Base-by-base conservation (phyloP, 140 eudicot species). In the Erigeron philadelphicus region DNA sequence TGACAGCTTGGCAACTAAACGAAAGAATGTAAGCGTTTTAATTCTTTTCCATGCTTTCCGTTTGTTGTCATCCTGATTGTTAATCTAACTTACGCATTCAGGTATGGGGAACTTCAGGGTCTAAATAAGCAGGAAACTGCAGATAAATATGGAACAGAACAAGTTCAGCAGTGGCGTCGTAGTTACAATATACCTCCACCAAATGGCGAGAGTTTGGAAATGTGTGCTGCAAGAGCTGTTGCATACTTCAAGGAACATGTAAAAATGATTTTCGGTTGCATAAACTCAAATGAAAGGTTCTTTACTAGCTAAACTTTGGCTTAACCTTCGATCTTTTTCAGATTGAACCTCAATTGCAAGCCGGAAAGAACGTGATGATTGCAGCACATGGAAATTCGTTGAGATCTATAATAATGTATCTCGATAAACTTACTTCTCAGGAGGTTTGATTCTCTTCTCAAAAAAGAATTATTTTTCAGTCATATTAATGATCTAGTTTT, bases 81-180 rank as follows among this genome's bases (percentile, higher is more conserved):
- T 25, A 6, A 47, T 58, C 10, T 19, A 17, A 55, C 31, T 17
- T 8, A 18, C 9, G 3, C 45, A 0, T 61, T 52, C 44, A 88
- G 97, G 96, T 92, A 92, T 64, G 98, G 98, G 56, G 98, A 90
- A 65, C 77, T 90, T 31, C 97, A 87, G 64, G 97, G 97, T n/a
- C 84, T 90, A 50, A 85, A 90, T 75, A 90, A 90, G 82, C 90
- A 90, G 67, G 98, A 92, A 92, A 92, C 98, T 6, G 96, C 97
- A n/a, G 92, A 92, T 72, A 88, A 82, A 79, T 92, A 83, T 66
- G 98, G 98, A 38, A 81, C 82, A 68, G 96, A 92, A 31, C 83
- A 92, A 76, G 96, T 92, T 21, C 98, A 92, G 47, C 88, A 62
- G 80, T 92, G 96, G 98, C 77, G 96, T 7, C 98, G 98, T 68